These are phyloP conservation scores for Alliaria petiolata DNA, from an alignment of 345 rosid species.

Conservation along the genomic window DNA sequence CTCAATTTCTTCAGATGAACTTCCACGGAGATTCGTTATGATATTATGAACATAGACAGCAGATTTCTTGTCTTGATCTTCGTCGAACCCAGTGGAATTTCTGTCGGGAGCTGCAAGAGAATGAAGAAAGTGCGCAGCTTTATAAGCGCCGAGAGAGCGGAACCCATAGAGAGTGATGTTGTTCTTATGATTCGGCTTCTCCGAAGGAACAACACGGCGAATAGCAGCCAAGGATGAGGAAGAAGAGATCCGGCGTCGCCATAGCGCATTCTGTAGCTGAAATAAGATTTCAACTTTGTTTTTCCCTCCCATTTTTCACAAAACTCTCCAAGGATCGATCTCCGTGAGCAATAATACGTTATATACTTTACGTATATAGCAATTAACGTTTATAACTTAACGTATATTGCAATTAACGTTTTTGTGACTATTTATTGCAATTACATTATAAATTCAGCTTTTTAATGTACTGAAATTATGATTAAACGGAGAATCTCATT, in stretches of 20 bases:
- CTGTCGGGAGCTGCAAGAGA: conserved; percentile 20
- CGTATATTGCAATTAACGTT: too few relatives aligned
- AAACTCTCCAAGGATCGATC: neutral
- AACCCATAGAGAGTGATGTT: conserved; percentile 7
- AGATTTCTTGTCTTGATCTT: conserved; percentile 17
- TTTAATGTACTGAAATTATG: neutral
- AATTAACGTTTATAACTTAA: too few relatives aligned
- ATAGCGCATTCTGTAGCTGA: conserved; percentile 7
- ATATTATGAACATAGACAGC: conserved; percentile 35
- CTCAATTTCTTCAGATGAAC: conserved; percentile 48
- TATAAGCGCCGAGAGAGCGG: neutral
- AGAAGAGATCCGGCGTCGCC: conserved; percentile 4
- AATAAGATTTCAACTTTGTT: conserved; percentile 19
- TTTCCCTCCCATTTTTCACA: conserved; percentile 24
- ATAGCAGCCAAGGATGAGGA: neutral
- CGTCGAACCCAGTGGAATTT: neutral
- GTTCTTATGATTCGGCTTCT: neutral
- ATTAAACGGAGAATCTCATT: neutral
- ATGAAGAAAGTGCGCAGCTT: conserved; percentile 35
- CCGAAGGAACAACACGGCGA: neutral
- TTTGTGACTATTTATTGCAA: neutral
- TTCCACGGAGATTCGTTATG: conserved; percentile 42
- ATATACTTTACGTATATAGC: neutral
- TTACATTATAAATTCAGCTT: neutral
- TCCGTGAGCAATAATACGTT: neutral